Percentiles rank a stretch among this genome's conserved stretches.
These are phyloP conservation scores for Aspergillus chevalieri DNA, from an alignment of 2,329 filamentous ascomycete species.

Conservation along the genomic window DNA sequence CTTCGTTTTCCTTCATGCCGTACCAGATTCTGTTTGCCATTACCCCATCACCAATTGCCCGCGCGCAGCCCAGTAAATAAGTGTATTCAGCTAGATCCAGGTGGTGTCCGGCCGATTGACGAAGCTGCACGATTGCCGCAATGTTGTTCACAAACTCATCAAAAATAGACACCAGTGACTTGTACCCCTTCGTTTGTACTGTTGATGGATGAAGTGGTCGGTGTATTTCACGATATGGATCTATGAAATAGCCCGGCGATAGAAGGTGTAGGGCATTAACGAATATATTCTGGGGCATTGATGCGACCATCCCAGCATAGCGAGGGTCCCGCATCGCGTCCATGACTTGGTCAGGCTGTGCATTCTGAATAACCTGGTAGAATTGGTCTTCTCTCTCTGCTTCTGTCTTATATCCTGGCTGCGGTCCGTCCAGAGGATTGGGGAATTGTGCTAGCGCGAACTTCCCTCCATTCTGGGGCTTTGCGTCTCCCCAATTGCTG, in stretches of 20 bases:
- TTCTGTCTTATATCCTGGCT: not conserved
- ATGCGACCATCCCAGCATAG: constrained; percentile 23
- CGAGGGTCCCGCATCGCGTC: constrained; percentile 27
- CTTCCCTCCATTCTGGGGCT: too few relatives aligned
- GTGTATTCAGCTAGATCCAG: constrained; percentile 46
- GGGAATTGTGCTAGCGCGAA: not conserved
- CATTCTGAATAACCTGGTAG: constrained; percentile 25
- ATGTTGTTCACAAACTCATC: constrained; percentile 35
- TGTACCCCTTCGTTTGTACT: constrained; percentile 38
- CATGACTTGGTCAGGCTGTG: constrained; percentile 38
- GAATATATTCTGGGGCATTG: constrained; percentile 52
- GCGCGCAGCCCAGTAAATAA: constrained; percentile 48
- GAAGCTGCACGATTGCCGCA: constrained; percentile 30
- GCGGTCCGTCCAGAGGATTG: not conserved
- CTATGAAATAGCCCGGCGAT: constrained; percentile 51
- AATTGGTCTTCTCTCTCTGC: constrained; percentile 13
- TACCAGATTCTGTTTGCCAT: constrained; percentile 45
- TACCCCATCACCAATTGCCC: constrained; percentile 39
- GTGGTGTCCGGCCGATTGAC: constrained; percentile 29
- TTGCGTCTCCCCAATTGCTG: too few relatives aligned
- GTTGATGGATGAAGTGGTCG: constrained; percentile 46
- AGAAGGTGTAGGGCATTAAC: constrained; percentile 58
- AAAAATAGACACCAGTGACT: constrained; percentile 33
- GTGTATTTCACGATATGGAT: constrained; percentile 43
- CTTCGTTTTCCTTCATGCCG: constrained; percentile 31